Evolutionary conservation across 108 stramenopile species (phyloP), one percentile per base, ranked within the genome.

Genomic region (Fistulifera pelliculosa): DNA sequence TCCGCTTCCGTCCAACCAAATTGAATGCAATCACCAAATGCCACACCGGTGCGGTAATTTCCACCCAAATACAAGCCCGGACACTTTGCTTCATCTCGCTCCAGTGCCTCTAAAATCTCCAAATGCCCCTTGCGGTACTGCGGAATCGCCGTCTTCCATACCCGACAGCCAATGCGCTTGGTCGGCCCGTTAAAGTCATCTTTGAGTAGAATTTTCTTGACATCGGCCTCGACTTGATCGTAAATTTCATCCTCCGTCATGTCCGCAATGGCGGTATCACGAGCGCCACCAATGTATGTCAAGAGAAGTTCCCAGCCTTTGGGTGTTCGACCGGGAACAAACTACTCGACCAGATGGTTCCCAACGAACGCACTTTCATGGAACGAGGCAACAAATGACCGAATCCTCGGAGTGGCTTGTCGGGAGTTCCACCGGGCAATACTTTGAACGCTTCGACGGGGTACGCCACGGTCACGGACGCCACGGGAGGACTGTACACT

Each of bases 61-160:
- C 97, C 93, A 58, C 86, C 79, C 2, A 94, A 54, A 74, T 79
- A 94, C 3, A 98, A 57, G 27, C 97, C 96, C 47, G 58, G 50
- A 26, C 27, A 22, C 6, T 56, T 64, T 49, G 59, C 49, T 68
- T 88, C 76, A 15, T 62, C 71, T 27, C 58, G 55, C 39, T 83
- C 68, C 61, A 95, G 49, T 23, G 66, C 67, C 45, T 65, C 49
- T 53, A 93, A 69, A 40, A 88, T 60, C 28, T 76, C 81, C 17
- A 76, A 58, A 70, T 95, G 94, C 91, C 91, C n/a, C 58, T 73
- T 60, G 61, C 82, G 70, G 61, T 95, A 95, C 63, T 94, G 90
- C 25, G 95, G 97, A 65, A 98, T 98, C 43, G 95, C 97, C 13
- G 69, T 92, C 2, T 83, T 85, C 94, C 94, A 96, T n/a, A 95